Conservation (phyloP, 208 protist species). For the Leishmania tarentolae region DNA sequence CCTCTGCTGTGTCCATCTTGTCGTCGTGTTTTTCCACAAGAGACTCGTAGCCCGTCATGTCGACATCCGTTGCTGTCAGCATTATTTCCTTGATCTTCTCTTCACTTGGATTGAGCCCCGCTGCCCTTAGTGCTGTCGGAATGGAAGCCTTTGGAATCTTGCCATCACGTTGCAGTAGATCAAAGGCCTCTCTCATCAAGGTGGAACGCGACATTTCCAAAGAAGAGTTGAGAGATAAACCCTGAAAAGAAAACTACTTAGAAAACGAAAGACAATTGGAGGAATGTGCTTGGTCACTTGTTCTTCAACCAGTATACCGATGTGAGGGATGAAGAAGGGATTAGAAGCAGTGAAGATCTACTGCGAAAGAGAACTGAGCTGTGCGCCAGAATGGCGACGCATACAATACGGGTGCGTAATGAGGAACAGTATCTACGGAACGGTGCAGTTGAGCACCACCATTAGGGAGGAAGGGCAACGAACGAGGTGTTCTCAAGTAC, state of each 20-base stretch:
- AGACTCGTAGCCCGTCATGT: conserved; percentile 82
- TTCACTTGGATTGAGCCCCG: conserved; percentile 92
- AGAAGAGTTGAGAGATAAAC: background rate
- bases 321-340: background rate
- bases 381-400: too few species aligned
- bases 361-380: background rate
- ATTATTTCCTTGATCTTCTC: conserved; percentile 91
- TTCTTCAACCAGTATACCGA: background rate
- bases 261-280: background rate
- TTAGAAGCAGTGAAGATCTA: background rate
- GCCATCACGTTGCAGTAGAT: conserved; percentile 90
- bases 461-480: background rate
- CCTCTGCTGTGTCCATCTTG: conserved; percentile 93
- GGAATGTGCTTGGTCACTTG: background rate
- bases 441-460: background rate
- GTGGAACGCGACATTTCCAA: conserved; percentile 55
- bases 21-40: conserved; percentile 87
- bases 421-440: background rate
- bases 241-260: background rate
- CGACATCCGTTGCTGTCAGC: conserved; percentile 69
- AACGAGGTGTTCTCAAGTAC: background rate
- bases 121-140: conserved; percentile 84
- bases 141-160: conserved; percentile 87
- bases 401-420: background rate
- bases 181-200: conserved; percentile 90